Percentiles rank a stretch among this genome's conserved stretches.
phyloP scores from a whole-genome alignment of 1,139 yeast species.

The Hanseniaspora sp. region DNA sequence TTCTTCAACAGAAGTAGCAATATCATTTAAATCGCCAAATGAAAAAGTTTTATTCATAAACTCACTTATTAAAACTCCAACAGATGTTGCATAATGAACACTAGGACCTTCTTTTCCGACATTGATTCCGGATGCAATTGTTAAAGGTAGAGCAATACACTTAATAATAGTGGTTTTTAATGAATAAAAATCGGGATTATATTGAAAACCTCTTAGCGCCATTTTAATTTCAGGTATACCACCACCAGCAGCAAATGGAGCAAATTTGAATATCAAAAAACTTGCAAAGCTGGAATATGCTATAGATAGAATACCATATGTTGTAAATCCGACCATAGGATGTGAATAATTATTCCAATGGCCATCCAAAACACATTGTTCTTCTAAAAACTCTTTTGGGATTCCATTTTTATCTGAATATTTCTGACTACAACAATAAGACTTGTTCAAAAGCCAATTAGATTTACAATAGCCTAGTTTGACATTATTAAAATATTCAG shows the following conservation, averaged over 20 bases:
- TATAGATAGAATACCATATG: slow-evolving; percentile 51
- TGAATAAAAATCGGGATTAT: slow-evolving; percentile 63
- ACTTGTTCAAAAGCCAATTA: slow-evolving; percentile 58
- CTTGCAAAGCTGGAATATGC: slow-evolving; percentile 57
- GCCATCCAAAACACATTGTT: slow-evolving; percentile 34
- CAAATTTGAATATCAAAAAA: slow-evolving; percentile 52
- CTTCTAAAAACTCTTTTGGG: slow-evolving; percentile 30
- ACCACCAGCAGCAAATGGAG: slow-evolving; percentile 92
- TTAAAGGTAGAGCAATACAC: slow-evolving; percentile 69
- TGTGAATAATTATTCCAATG: slow-evolving; percentile 49
- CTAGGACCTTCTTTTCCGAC: slow-evolving; percentile 91
- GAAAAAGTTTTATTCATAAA: slow-evolving; percentile 24
- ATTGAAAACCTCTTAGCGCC: slow-evolving; percentile 78
- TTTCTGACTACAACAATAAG: slow-evolving; percentile 69
- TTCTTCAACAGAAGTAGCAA: slow-evolving; percentile 40
- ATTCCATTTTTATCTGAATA: slow-evolving; percentile 20
- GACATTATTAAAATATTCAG: slow-evolving; percentile 76
- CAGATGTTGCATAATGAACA: slow-evolving; percentile 74
- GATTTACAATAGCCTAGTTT: slow-evolving; percentile 66
- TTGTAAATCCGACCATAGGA: slow-evolving; percentile 41
- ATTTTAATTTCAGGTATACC: slow-evolving; percentile 96
- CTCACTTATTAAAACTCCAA: slow-evolving; percentile 35
- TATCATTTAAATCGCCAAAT: not conserved
- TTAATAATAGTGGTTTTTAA: slow-evolving; percentile 65
- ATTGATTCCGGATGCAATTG: slow-evolving; percentile 81